Base-by-base conservation (phyloP, 139 green algal species). In the Volvox africanus region DNA sequence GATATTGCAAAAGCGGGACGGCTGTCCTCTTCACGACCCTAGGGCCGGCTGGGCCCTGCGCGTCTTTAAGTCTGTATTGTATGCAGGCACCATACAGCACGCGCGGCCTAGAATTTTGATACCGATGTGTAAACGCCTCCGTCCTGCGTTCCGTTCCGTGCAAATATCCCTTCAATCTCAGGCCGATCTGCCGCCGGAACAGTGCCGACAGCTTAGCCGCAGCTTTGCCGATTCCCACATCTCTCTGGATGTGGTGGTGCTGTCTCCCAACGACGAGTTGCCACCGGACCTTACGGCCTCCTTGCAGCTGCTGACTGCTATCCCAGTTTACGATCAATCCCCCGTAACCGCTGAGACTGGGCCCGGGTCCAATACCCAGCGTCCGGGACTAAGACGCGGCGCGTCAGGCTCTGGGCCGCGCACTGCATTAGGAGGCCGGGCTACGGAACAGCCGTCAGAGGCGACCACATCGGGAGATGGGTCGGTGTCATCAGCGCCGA, bases 121-220 rank as follows among this genome's bases (percentile, higher is more conserved):
- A 55, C 44, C 5, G 44, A 9, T 55, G 44, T 55, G 44, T 9
- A 55, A 55, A 55, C 44, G 44, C 9, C 44, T n/a, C 44, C 44
- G 44, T 55, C 44, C 9, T 55, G 9, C 9, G 44, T 55, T 55
- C 44, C 44, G 44, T 55, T 55, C 44, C 9, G 44, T 55, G 9
- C 44, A 9, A 55, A 55, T 55, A 9, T n/a, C 44, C 44, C 44
- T 55, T 55, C 44, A 55, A 55, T 55, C 21, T 73, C 18, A 89
- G 85, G 69, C 73, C 12, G 30, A 76, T 6, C 50, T 90, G 20
- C 71, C 71, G 1, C 5, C 50, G 14, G 86, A 90, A 0, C 86
- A 90, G 50, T 90, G 86, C 86, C 73, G 73, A 50, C 73, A 90
- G 86, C 50, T 90, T 3, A 90, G 86, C 50, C 11, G 30, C n/a